Percentiles rank a stretch among this genome's conserved stretches.
Conservation (phyloP, 148 eudicot genomes). For the Chenopodium berlandieri region DNA sequence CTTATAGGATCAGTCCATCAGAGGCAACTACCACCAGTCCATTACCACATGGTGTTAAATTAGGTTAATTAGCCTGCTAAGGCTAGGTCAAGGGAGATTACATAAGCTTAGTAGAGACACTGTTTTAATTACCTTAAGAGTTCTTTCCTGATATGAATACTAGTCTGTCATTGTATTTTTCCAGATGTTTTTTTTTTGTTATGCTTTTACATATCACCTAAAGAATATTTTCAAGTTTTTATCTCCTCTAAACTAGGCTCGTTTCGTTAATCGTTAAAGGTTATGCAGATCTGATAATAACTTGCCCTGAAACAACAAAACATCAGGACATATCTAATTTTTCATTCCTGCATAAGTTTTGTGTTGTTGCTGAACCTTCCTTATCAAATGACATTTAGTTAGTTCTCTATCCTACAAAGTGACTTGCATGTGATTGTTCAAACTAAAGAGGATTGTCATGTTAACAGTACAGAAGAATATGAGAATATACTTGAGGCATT, state of each 20-base stretch:
- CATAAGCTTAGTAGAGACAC: no score
- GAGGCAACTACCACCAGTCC: no score
- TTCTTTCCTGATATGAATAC: no score
- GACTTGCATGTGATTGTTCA: constrained; percentile 14
- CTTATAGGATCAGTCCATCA: no score
- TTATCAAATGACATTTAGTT: neutral
- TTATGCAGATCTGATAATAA: neutral
- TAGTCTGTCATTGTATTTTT: neutral
- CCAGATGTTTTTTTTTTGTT: neutral
- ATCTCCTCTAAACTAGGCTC: neutral
- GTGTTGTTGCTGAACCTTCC: constrained; percentile 1
- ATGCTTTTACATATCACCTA: no score
- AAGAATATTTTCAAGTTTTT: neutral
- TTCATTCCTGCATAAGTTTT: neutral
- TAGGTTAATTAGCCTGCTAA: neutral
- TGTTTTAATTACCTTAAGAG: no score
- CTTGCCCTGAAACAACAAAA: neutral
- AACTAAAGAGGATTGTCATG: neutral
- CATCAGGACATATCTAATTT: neutral
- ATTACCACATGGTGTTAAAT: neutral
- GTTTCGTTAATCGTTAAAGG: neutral
- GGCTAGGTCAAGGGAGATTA: no score
- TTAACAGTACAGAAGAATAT: neutral
- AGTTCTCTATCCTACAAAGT: constrained; percentile 20
- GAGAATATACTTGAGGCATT: no score